These are phyloP conservation scores for Liquidambar formosana DNA, from an alignment of 164 flowering plant species.

Conservation along the genomic window DNA sequence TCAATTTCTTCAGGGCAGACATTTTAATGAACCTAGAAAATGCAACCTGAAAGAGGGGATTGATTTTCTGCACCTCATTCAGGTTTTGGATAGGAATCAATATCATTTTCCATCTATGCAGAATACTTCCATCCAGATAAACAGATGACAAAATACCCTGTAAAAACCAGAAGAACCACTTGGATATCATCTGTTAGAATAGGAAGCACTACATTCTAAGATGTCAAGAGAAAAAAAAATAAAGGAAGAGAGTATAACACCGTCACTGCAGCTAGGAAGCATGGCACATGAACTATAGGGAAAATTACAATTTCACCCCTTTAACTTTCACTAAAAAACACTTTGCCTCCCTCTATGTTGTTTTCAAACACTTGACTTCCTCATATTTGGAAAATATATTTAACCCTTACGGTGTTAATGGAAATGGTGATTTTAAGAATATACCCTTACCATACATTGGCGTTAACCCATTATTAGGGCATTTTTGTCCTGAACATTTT, in stretches of 20 bases:
- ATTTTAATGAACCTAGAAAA: constrained; percentile 18
- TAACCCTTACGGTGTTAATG: too few relatives aligned
- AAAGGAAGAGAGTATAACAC: not conserved
- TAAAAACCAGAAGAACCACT: constrained; percentile 14
- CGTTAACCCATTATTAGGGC: too few relatives aligned
- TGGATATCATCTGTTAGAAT: not conserved
- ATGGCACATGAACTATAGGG: not conserved
- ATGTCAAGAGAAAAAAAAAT: not conserved
- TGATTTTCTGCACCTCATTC: constrained; percentile 36
- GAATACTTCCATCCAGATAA: constrained; percentile 46
- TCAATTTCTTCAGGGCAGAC: constrained; percentile 20
- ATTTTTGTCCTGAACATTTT: too few relatives aligned
- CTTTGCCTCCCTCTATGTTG: too few relatives aligned
- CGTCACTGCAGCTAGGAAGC: not conserved
- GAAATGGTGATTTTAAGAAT: too few relatives aligned
- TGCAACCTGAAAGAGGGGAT: constrained; percentile 35
- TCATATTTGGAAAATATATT: too few relatives aligned
- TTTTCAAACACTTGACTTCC: too few relatives aligned
- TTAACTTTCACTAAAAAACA: too few relatives aligned
- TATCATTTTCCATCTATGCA: constrained; percentile 74
- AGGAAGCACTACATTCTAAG: not conserved
- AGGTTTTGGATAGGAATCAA: constrained; percentile 56
- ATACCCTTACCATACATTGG: too few relatives aligned
- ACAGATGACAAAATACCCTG: constrained; percentile 91
- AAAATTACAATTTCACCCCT: too few relatives aligned